Evolutionary conservation across 1,284 basidiomycete species (phyloP).

Genomic region (Cryptococcus maquisensis): DNA sequence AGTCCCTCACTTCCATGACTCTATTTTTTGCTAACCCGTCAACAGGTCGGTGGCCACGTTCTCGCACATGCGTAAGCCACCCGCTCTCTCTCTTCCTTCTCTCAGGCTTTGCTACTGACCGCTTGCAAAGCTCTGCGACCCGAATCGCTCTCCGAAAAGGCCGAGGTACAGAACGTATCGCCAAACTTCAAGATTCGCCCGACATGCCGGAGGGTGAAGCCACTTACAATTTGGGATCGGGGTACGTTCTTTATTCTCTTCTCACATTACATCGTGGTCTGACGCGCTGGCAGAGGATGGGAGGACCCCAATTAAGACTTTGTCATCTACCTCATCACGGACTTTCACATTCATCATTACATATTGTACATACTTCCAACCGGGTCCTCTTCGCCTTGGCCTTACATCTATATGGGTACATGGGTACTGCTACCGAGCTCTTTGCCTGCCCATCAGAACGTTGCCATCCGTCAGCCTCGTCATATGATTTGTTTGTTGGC

Average conservation of each 20-base stretch:
- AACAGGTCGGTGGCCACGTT: conserved; percentile 34
- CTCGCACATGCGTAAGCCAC: conserved; percentile 46
- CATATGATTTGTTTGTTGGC: too few relatives aligned
- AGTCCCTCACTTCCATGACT: conserved; percentile 4
- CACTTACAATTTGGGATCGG: conserved; percentile 67
- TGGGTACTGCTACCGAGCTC: too few relatives aligned
- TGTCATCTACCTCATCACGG: too few relatives aligned
- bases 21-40: not conserved
- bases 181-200: conserved; percentile 90
- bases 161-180: conserved; percentile 87
- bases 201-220: conserved; percentile 89
- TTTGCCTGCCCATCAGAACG: too few relatives aligned
- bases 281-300: conserved; percentile 23
- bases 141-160: conserved; percentile 56
- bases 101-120: not conserved
- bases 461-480: too few relatives aligned
- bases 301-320: conserved; percentile 18
- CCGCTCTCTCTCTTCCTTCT: not conserved
- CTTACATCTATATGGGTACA: too few relatives aligned
- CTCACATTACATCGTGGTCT: not conserved
- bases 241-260: conserved; percentile 25
- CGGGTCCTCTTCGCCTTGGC: too few relatives aligned
- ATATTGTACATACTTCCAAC: too few relatives aligned
- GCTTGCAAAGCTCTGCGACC: conserved; percentile 32
- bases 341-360: too few relatives aligned